Conservation (phyloP, 306 rosid species). For the Glycine soja region DNA sequence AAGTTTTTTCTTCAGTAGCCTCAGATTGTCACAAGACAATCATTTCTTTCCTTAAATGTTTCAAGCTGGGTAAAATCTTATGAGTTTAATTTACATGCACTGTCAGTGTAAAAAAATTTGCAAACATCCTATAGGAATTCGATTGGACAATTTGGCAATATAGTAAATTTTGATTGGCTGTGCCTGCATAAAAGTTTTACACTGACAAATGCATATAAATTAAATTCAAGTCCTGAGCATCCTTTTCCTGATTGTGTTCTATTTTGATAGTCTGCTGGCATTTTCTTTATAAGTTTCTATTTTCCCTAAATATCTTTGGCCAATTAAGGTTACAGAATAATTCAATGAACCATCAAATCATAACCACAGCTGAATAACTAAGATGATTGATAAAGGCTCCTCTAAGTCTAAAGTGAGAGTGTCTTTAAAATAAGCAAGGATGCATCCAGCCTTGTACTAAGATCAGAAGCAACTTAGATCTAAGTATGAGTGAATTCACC, state of each 20-base stretch:
- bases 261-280: not conserved
- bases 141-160: not conserved
- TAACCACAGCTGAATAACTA: not conserved
- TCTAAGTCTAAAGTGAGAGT: not conserved
- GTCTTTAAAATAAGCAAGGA: conserved; percentile 18
- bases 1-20: not conserved
- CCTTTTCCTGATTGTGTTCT: not conserved
- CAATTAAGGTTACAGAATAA: not conserved
- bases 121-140: not conserved
- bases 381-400: not conserved
- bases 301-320: conserved; percentile 19
- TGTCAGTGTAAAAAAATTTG: not conserved
- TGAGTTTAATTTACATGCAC: not conserved
- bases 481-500: not conserved
- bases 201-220: not conserved
- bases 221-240: not conserved
- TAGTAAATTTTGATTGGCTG: not conserved
- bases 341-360: conserved; percentile 11
- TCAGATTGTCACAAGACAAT: conserved; percentile 15
- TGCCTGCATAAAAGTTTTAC: not conserved
- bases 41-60: conserved; percentile 3
- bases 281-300: conserved; percentile 14
- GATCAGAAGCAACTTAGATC: conserved; percentile 1
- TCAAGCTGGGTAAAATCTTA: not conserved
- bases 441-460: conserved; percentile 5